These are phyloP conservation scores for Brassica hybrid DNA, from an alignment of 441 rosid genomes.

Conservation along the genomic window DNA sequence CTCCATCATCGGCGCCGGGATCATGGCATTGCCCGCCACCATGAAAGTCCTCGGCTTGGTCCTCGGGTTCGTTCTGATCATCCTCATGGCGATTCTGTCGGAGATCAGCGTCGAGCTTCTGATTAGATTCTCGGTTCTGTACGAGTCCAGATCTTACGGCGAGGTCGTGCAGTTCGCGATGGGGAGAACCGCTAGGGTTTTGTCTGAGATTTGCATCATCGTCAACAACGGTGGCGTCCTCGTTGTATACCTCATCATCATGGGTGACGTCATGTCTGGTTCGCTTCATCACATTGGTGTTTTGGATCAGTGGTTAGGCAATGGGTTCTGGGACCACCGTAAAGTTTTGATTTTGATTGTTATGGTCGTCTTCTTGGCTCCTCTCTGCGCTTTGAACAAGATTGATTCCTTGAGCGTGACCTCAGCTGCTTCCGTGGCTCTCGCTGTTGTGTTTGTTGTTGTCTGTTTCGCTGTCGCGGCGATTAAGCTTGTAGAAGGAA, in stretches of 20 bases:
- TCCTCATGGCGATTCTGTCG: slow-evolving; percentile 78
- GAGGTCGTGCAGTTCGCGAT: slow-evolving; percentile 83
- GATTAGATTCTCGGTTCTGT: slow-evolving; percentile 69
- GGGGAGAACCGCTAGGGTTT: slow-evolving; percentile 78
- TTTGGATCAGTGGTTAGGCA: slow-evolving; percentile 94
- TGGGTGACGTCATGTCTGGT: slow-evolving; percentile 97
- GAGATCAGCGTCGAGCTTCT: slow-evolving; percentile 90
- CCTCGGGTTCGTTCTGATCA: slow-evolving; percentile 65
- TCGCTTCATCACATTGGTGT: slow-evolving; percentile 82
- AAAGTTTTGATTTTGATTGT: slow-evolving; percentile 67
- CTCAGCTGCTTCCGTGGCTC: slow-evolving; percentile 94
- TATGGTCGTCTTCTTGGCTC: no score
- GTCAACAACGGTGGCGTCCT: slow-evolving; percentile 90
- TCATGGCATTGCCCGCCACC: slow-evolving; percentile 97
- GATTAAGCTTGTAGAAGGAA: slow-evolving; percentile 84
- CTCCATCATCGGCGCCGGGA: slow-evolving; percentile 93
- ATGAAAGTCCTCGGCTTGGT: slow-evolving; percentile 92
- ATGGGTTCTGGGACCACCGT: slow-evolving; percentile 95
- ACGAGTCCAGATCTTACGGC: slow-evolving; percentile 80
- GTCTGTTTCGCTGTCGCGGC: slow-evolving; percentile 73
- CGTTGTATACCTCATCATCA: slow-evolving; percentile 88
- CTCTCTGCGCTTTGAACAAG: slow-evolving; percentile 79
- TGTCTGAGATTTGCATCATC: slow-evolving; percentile 87
- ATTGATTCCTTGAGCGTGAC: slow-evolving; percentile 83
- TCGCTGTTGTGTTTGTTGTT: slow-evolving; percentile 84